phyloP scores from a whole-genome alignment of 805 yeast species.

The Candida berthetii region DNA sequence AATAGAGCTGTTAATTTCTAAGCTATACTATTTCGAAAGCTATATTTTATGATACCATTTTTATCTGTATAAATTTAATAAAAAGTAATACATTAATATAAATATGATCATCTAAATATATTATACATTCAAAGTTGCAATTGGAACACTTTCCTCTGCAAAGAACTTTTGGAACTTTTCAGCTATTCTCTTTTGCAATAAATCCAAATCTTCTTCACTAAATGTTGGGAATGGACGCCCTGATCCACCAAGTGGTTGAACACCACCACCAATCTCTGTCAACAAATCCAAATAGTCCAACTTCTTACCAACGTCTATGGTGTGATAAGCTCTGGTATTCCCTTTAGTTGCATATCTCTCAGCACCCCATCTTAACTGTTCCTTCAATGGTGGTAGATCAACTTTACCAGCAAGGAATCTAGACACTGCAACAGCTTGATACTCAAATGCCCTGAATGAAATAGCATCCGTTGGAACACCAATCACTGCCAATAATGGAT shows the following conservation, averaged over 20 bases:
- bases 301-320: constrained; percentile 28
- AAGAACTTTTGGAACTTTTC: constrained; percentile 22
- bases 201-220: constrained; percentile 23
- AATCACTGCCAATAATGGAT: constrained; percentile 27
- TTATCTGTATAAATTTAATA: too few relatives aligned
- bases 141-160: constrained; percentile 3
- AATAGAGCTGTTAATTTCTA: constrained; percentile 19
- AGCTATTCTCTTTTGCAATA: constrained; percentile 1
- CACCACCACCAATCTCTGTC: constrained; percentile 22
- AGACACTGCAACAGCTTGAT: constrained; percentile 31
- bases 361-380: constrained; percentile 25
- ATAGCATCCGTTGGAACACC: constrained; percentile 33
- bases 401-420: constrained; percentile 26
- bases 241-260: constrained; percentile 6
- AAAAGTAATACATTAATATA: not conserved
- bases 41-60: not conserved
- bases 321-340: constrained; percentile 23
- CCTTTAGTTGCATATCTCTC: constrained; percentile 23
- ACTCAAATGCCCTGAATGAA: constrained; percentile 33
- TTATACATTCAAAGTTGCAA: too few relatives aligned
- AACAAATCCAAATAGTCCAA: constrained; percentile 20
- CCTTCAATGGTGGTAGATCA: constrained; percentile 21
- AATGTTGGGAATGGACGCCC: constrained; percentile 20
- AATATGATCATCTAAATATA: not conserved
- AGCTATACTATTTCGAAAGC: not conserved